Conservation (phyloP, 768 basidiomycete species). For the Hericium rajendrae region DNA sequence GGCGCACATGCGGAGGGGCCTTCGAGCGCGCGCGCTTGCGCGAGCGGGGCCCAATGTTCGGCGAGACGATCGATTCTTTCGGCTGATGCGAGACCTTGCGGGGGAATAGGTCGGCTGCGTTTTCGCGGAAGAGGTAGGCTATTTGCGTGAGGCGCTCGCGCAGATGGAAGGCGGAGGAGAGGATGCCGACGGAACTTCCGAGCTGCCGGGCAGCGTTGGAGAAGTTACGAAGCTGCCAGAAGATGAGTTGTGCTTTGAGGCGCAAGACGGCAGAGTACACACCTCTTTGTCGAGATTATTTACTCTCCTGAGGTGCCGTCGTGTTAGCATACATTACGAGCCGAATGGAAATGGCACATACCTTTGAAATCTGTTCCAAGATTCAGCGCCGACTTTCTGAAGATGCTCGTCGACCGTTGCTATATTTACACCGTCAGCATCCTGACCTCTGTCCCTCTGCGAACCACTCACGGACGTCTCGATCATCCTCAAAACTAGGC, state of each 20-base stretch:
- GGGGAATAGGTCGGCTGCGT: slow-evolving; percentile 70
- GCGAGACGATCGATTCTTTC: slow-evolving; percentile 29
- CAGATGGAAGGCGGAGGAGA: slow-evolving; percentile 64
- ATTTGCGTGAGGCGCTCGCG: slow-evolving; percentile 62
- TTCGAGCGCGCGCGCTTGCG: slow-evolving; percentile 24
- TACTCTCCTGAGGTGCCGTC: slow-evolving; percentile 32
- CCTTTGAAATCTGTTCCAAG: slow-evolving; percentile 57
- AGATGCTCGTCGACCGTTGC: slow-evolving; percentile 62
- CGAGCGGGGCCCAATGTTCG: slow-evolving; percentile 23
- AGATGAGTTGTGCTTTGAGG: slow-evolving; percentile 3
- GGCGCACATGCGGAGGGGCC: slow-evolving; percentile 35
- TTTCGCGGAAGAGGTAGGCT: slow-evolving; percentile 62
- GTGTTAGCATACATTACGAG: slow-evolving; percentile 4
- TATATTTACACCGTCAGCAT: slow-evolving; percentile 15
- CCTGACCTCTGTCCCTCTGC: neutral
- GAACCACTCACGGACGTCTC: slow-evolving; percentile 50
- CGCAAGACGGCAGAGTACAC: slow-evolving; percentile 5
- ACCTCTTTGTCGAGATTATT: slow-evolving; percentile 61
- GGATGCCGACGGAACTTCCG: slow-evolving; percentile 67
- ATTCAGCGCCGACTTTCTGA: slow-evolving; percentile 57
- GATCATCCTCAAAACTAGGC: slow-evolving; percentile 52
- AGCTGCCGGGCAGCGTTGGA: slow-evolving; percentile 69
- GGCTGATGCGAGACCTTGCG: slow-evolving; percentile 42
- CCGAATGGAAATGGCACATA: slow-evolving; percentile 19
- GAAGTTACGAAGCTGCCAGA: slow-evolving; percentile 58